These are phyloP conservation scores for Pseudophaeomoniella oleicola DNA, from an alignment of 2,329 filamentous ascomycete genomes.

Conservation along the genomic window DNA sequence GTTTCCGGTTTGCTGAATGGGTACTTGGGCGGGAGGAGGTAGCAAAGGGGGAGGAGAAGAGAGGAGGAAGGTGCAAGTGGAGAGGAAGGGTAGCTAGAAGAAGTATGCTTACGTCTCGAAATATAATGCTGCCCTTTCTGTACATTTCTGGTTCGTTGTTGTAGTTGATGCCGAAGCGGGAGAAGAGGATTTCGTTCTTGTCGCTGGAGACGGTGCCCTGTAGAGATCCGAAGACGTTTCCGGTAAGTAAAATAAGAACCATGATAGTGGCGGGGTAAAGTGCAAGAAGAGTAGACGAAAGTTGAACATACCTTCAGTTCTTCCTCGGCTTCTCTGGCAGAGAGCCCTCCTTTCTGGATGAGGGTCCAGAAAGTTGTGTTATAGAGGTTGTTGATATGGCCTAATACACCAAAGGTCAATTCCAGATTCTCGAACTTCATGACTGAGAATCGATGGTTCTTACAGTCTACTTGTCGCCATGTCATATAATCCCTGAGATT, in stretches of 20 bases:
- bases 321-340: slow-evolving; percentile 64
- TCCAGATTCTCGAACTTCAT: too few relatives aligned
- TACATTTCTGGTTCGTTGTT: slow-evolving; percentile 90
- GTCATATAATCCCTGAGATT: slow-evolving; percentile 91
- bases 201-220: slow-evolving; percentile 72
- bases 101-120: slow-evolving; percentile 40
- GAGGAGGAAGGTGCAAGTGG: background rate
- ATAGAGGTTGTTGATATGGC: slow-evolving; percentile 96
- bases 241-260: slow-evolving; percentile 1
- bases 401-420: too few relatives aligned
- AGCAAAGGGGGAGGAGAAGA: too few relatives aligned
- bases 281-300: background rate
- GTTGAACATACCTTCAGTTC: slow-evolving; percentile 49
- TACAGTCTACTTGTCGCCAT: slow-evolving; percentile 94
- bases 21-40: too few relatives aligned
- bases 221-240: slow-evolving; percentile 9
- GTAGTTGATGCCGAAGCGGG: slow-evolving; percentile 83
- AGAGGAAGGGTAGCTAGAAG: background rate
- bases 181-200: slow-evolving; percentile 94
- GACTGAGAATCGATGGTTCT: slow-evolving; percentile 16
- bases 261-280: background rate
- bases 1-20: too few relatives aligned
- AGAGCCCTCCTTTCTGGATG: slow-evolving; percentile 63
- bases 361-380: slow-evolving; percentile 95
- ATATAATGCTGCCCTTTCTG: slow-evolving; percentile 84